These are phyloP conservation scores for Inosperma sp. DNA, from an alignment of 768 basidiomycete species.

Conservation along the genomic window DNA sequence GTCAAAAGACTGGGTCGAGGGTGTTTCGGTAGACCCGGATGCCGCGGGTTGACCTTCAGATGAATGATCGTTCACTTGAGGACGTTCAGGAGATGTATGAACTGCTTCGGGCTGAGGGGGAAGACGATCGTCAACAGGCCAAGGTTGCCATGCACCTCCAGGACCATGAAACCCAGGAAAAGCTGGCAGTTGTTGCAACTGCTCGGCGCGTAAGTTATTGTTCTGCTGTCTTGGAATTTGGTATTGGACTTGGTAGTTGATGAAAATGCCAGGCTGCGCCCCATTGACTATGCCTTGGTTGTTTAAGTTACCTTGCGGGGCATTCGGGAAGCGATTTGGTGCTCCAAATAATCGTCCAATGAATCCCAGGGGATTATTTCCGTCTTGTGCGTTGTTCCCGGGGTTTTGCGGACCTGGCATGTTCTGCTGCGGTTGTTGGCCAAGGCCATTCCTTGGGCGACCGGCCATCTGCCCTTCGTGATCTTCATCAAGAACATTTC, in stretches of 20 bases:
- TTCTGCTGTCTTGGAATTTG: constrained; percentile 34
- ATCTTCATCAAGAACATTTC: constrained; percentile 62
- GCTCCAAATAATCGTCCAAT: constrained; percentile 55
- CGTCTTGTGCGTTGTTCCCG: constrained; percentile 36
- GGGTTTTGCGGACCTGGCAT: constrained; percentile 26
- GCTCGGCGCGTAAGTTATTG: constrained; percentile 30
- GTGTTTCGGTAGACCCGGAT: constrained; percentile 10
- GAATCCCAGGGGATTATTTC: constrained; percentile 49
- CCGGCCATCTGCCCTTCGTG: constrained; percentile 30
- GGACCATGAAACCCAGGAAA: constrained; percentile 64
- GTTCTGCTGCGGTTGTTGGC: constrained; percentile 6
- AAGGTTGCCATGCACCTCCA: constrained; percentile 60
- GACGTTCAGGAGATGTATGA: constrained; percentile 5
- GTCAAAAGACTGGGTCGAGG: neutral
- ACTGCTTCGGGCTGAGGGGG: constrained; percentile 2
- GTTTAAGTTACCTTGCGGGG: constrained; percentile 16
- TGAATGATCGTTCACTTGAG: neutral
- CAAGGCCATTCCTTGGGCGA: constrained; percentile 21
- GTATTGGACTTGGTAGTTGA: constrained; percentile 63
- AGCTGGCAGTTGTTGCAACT: constrained; percentile 45
- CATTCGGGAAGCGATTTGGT: constrained; percentile 40
- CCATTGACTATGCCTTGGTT: constrained; percentile 34
- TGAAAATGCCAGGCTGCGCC: constrained; percentile 44
- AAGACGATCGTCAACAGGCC: constrained; percentile 39
- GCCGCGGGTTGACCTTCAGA: neutral